Evolutionary conservation across 441 rosid species (phyloP).

Genomic region (Bocquillonia castaneifolia): DNA sequence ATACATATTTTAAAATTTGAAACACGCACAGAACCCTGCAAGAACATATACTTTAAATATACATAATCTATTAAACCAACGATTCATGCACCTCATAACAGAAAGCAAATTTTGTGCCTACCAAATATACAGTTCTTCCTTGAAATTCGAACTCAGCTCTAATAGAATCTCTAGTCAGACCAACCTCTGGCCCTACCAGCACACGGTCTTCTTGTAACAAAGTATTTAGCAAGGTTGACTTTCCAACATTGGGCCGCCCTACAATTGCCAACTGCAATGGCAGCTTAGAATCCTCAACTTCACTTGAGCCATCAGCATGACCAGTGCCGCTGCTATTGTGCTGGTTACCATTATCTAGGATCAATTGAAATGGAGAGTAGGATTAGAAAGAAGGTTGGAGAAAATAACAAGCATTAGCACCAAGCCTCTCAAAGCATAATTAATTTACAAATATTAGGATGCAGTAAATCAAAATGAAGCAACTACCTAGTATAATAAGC

Average conservation of each 20-base stretch:
- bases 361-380: slow-evolving; percentile 23
- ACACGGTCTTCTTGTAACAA: slow-evolving; percentile 92
- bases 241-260: slow-evolving; percentile 93
- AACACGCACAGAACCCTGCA: background rate
- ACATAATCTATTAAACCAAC: background rate
- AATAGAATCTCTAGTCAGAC: slow-evolving; percentile 90
- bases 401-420: background rate
- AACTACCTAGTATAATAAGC: background rate
- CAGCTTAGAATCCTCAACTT: slow-evolving; percentile 60
- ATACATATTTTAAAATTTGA: background rate
- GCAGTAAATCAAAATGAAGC: slow-evolving; percentile 6
- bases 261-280: slow-evolving; percentile 92
- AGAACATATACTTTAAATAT: background rate
- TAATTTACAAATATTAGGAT: background rate
- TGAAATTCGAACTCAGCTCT: slow-evolving; percentile 75
- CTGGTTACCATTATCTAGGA: slow-evolving; percentile 35
- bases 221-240: slow-evolving; percentile 83
- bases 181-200: slow-evolving; percentile 93
- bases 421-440: slow-evolving; percentile 2
- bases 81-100: background rate
- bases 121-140: slow-evolving; percentile 82
- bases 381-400: slow-evolving; percentile 6
- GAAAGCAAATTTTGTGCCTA: slow-evolving; percentile 22
- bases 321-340: slow-evolving; percentile 21
- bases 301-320: slow-evolving; percentile 35